Base-by-base conservation (phyloP, 2,329 filamentous ascomycete genomes). In the Aspergillus bombycis region DNA sequence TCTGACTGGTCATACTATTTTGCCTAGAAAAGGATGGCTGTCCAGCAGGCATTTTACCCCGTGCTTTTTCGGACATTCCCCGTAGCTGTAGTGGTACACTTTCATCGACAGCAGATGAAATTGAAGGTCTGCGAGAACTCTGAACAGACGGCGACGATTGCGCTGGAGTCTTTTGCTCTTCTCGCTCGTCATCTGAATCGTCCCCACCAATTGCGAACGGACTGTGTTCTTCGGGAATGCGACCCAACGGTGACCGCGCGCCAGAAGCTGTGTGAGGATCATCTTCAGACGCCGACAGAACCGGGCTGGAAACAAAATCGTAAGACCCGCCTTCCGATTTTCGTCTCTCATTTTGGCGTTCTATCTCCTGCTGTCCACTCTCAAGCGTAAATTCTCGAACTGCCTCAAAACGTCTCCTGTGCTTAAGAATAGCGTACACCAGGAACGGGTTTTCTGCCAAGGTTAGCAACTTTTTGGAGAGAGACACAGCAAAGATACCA, bases 61-160 rank as follows among this genome's bases (percentile, higher is more conserved):
- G 85, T 19, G 95, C 95, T 77, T 98, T 99, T 78, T 98, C 95
- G 23, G 94, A 97, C 92, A 98, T 97, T 60, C 93, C 93, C 62
- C 92, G 87, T 34, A 96, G 77, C 75, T 97, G 94, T 23, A 89
- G 84, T 16, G 93, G 93, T 11, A 96, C 87, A 4, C 91, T 90
- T 64, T 96, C 93, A 63, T 96, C 93, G 0, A 86, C 80, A 0
- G 87, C 87, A 0, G 85, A 86, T 32, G 88, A 87, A 23, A 91
- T 82, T 0, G 92, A 94, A 4, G 91, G 89, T 26, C 90, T 86
- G 43, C 88, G 85, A 21, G 85, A 86, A 21, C 80, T 81, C 23
- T 78, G 77, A 41, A 65, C 86, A 84, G 70, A 88, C 78, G 65
- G 85, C 80, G 75, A 91, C 81, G 77, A 88, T 30, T 78, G 79